Evolutionary conservation across 2,329 filamentous ascomycete genomes (phyloP).

Genomic region (Pseudohalonectria lignicola): DNA sequence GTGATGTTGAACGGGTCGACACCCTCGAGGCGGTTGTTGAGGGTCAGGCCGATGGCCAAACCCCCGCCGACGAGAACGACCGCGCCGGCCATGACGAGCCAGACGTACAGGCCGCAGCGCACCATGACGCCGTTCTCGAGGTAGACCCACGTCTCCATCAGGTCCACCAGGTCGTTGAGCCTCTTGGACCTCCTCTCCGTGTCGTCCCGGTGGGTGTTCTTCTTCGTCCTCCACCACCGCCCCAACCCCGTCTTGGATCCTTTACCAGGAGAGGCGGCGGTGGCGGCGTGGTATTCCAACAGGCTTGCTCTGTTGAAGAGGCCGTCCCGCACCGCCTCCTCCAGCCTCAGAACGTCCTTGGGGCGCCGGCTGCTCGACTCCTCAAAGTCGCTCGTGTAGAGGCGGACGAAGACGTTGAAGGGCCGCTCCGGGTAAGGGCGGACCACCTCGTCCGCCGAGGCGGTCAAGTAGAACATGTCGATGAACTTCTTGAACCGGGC

Average conservation of each 20-base stretch:
- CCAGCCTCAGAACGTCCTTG: not conserved
- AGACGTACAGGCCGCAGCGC: slow-evolving; percentile 3
- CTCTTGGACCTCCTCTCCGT: not conserved
- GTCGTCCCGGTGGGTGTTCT: not conserved
- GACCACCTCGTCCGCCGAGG: not conserved
- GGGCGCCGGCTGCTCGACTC: not conserved
- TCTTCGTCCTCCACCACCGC: not conserved
- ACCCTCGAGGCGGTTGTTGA: slow-evolving; percentile 13
- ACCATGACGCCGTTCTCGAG: slow-evolving; percentile 4
- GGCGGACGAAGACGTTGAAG: slow-evolving; percentile 3
- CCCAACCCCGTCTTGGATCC: not conserved
- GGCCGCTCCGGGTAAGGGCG: not conserved
- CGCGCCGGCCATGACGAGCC: not conserved
- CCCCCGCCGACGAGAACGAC: slow-evolving; percentile 12
- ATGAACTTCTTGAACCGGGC: slow-evolving; percentile 3
- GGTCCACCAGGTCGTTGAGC: not conserved
- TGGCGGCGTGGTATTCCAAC: not conserved
- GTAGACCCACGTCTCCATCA: slow-evolving; percentile 3
- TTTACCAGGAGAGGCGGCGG: not conserved
- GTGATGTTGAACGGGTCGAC: slow-evolving; percentile 21
- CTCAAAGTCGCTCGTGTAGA: slow-evolving; percentile 5
- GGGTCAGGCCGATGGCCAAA: slow-evolving; percentile 13
- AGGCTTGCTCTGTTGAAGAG: not conserved
- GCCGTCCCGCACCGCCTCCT: not conserved
- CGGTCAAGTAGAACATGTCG: not conserved